A percentile compares a stretch with the other conserved stretches of the same genome.
phyloP scores from a whole-genome alignment of 192 early-diverging fungal genomes.

The Tieghemiomyces parasiticus region DNA sequence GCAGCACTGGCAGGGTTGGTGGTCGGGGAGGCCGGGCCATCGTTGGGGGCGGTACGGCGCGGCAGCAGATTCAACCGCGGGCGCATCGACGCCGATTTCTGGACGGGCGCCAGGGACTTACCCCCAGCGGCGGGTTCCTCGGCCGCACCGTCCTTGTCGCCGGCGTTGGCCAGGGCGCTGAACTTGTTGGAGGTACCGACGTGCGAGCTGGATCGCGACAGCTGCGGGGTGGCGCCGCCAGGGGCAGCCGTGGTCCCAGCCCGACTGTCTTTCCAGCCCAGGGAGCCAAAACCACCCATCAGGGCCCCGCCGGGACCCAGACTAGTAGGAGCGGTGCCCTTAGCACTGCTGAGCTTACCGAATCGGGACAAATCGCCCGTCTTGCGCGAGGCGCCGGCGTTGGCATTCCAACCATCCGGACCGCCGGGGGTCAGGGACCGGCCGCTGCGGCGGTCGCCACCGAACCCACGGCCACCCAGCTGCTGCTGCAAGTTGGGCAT shows the following conservation, averaged over 20 bases:
- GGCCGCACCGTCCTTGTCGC: neutral
- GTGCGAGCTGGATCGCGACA: constrained; percentile 24
- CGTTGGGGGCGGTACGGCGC: constrained; percentile 2
- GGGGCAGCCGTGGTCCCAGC: constrained; percentile 27
- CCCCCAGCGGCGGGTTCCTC: constrained; percentile 23
- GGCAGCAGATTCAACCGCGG: constrained; percentile 11
- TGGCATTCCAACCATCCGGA: constrained; percentile 60
- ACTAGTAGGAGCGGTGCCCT: constrained; percentile 24
- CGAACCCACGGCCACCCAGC: constrained; percentile 38
- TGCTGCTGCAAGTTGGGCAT: constrained; percentile 47
- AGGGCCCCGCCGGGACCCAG: constrained; percentile 36
- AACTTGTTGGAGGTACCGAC: constrained; percentile 29
- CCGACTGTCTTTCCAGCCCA: constrained; percentile 32
- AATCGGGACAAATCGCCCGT: constrained; percentile 59
- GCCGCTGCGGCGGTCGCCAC: constrained; percentile 25
- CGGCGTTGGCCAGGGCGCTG: constrained; percentile 21
- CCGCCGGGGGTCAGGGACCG: constrained; percentile 26
- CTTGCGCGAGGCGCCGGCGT: constrained; percentile 33
- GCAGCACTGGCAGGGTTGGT: constrained; percentile 15
- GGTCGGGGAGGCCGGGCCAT: constrained; percentile 2
- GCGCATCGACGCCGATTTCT: constrained; percentile 11
- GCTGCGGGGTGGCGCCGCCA: constrained; percentile 26
- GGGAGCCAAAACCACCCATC: constrained; percentile 18
- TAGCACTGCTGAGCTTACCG: constrained; percentile 49
- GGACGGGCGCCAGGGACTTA: constrained; percentile 12